Conservation (phyloP, 2,329 filamentous ascomycete species). For the Calonectria multiphialidica region DNA sequence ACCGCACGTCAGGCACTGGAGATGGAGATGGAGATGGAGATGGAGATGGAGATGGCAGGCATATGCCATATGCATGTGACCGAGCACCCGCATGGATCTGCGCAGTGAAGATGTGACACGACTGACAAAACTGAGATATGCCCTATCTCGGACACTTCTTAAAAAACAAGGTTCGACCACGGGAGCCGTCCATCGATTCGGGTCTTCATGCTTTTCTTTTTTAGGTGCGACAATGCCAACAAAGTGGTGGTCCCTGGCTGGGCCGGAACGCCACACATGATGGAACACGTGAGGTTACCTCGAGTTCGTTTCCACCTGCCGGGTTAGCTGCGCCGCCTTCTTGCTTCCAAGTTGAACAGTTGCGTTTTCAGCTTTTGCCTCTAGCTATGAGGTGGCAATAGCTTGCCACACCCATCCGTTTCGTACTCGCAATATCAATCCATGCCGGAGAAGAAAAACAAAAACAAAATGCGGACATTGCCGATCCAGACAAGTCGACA, state of each 20-base stretch:
- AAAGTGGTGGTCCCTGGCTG: background rate
- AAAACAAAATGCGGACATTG: background rate
- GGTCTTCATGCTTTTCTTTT: conserved; percentile 4
- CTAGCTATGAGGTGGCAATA: conserved; percentile 17
- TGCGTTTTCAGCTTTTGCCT: background rate
- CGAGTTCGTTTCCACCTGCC: conserved; percentile 1
- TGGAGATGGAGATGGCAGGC: conserved; percentile 8
- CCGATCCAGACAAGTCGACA: conserved; percentile 2
- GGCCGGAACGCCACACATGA: background rate
- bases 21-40: conserved; percentile 11
- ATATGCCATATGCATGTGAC: conserved; percentile 43
- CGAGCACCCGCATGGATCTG: conserved; percentile 36
- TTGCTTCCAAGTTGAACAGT: background rate
- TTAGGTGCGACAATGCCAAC: conserved; percentile 2
- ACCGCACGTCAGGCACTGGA: conserved; percentile 1
- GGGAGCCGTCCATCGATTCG: conserved; percentile 1
- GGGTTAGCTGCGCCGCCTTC: background rate
- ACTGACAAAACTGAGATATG: conserved; percentile 8
- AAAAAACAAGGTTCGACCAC: conserved; percentile 20
- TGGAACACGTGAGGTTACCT: conserved; percentile 11
- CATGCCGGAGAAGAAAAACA: conserved; percentile 1
- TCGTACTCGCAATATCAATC: background rate
- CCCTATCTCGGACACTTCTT: conserved; percentile 3
- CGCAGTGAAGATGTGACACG: conserved; percentile 34
- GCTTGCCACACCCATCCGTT: background rate